Evolutionary conservation across 805 yeast genomes (phyloP), one percentile per base, ranked within the genome.

Genomic region (Scheffersomyces ergatensis): DNA sequence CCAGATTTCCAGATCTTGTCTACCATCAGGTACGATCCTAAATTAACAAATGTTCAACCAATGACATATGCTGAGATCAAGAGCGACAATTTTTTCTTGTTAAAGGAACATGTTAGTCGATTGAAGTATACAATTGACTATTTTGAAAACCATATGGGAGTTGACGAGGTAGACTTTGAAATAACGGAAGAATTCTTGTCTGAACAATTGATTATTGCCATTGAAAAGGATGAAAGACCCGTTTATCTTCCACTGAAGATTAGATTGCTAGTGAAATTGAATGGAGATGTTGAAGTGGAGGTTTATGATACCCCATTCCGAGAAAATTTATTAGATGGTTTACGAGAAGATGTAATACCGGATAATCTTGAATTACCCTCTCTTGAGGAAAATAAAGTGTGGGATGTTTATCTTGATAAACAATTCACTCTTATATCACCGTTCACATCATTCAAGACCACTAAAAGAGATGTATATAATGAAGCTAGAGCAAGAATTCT

Each of bases 401-500:
- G 85, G 82, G 77, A 72, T 16, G 80, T 89, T 0, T 80, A 78
- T 51, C 52, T 89, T 3, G 92, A 85, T 55, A 54, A 66, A 0
- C 60, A 70, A 23, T 69, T 80, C 1, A 70, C 77, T 1, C 48
- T 73, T 33, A 74, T 79, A 1, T 78, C 95, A 2, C 86, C 87
- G 2, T 87, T 85, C 61, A 88, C 96, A 0, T 83, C 95, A 4
- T 85, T 89, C 64, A 92, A 92, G 58, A 92, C 98, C 0, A 86
- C 97, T 0, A 62, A 70, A 18, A 70, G 99, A 46, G 67, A 65
- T 3, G 78, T 72, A 34, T 89, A 90, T 57, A 74, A 67, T 33
- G 69, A 57, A 2, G 84, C 96, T 0, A 65, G 97, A 42, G 59
- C 58, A 1, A 65, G 88, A 33, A 49, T 63, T 33, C 53, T 78